A percentile compares a stretch with the other conserved stretches of the same genome.
phyloP scores from a whole-genome alignment of 2,329 filamentous ascomycete genomes.

The Diaporthe longicolla region DNA sequence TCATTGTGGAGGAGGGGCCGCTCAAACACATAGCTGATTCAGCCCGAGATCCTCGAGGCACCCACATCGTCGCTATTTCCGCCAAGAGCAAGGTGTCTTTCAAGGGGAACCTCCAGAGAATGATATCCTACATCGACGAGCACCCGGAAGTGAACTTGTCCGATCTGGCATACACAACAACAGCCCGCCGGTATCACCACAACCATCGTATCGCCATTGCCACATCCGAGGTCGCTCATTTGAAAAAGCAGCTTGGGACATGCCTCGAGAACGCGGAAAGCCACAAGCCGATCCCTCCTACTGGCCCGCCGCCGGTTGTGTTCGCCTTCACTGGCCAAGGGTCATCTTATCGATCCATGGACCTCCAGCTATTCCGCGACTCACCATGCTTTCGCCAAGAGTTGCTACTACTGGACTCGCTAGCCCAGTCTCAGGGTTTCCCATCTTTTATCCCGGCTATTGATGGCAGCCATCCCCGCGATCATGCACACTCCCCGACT shows the following conservation, averaged over 20 bases:
- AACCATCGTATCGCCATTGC: constrained; percentile 49
- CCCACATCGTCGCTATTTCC: neutral
- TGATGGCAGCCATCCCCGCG: constrained; percentile 51
- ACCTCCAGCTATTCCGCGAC: constrained; percentile 52
- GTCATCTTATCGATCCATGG: constrained; percentile 50
- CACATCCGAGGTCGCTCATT: constrained; percentile 44
- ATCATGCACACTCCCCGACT: constrained; percentile 43
- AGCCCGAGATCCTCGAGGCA: too few species aligned
- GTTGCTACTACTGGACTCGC: constrained; percentile 51
- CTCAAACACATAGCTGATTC: too few species aligned
- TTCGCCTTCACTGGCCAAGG: constrained; percentile 62
- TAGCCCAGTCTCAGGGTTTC: constrained; percentile 53
- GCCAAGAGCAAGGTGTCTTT: neutral
- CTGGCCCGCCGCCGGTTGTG: too few species aligned
- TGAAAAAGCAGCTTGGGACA: constrained; percentile 42
- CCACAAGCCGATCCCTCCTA: constrained; percentile 44
- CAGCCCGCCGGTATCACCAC: constrained; percentile 60
- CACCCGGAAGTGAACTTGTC: constrained; percentile 55
- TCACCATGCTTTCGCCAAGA: constrained; percentile 52
- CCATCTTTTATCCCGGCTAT: constrained; percentile 58
- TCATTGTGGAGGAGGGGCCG: constrained; percentile 14
- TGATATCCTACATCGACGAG: neutral
- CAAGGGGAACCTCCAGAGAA: neutral
- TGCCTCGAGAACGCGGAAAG: constrained; percentile 42
- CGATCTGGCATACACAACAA: constrained; percentile 68